phyloP scores from a whole-genome alignment of 2,329 filamentous ascomycete genomes.

The Metarhizium brunneum region DNA sequence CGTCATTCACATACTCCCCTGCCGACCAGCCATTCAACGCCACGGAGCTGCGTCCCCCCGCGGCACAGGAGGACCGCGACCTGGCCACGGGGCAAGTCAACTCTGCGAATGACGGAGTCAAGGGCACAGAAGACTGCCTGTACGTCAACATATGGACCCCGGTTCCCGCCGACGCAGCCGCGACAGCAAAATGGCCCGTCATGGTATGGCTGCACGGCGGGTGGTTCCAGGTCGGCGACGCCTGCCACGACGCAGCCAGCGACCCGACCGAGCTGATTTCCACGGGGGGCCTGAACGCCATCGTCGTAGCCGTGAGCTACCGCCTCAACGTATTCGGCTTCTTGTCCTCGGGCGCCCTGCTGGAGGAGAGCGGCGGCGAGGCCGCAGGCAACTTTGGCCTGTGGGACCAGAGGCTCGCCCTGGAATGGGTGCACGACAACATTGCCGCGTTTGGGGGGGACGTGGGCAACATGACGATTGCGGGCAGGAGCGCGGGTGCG shows the following conservation, averaged over 20 bases:
- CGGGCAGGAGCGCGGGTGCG: slow-evolving; percentile 33
- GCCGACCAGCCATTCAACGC: slow-evolving; percentile 24
- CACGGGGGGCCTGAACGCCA: slow-evolving; percentile 23
- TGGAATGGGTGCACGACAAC: slow-evolving; percentile 41
- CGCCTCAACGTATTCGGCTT: slow-evolving; percentile 36
- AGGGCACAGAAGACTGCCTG: slow-evolving; percentile 34
- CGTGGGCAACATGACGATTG: slow-evolving; percentile 32
- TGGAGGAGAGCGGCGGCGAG: slow-evolving; percentile 12
- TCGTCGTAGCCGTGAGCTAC: slow-evolving; percentile 29
- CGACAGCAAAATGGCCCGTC: slow-evolving; percentile 18
- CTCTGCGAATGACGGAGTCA: slow-evolving; percentile 6
- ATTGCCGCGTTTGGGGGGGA: slow-evolving; percentile 37
- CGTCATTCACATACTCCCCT: slow-evolving; percentile 16
- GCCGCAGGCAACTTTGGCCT: slow-evolving; percentile 30
- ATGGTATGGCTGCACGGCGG: slow-evolving; percentile 32
- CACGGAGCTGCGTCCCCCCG: slow-evolving; percentile 25
- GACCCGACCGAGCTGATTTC: slow-evolving; percentile 33
- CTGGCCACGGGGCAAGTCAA: background rate
- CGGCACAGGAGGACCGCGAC: slow-evolving; percentile 23
- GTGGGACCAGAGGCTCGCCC: slow-evolving; percentile 38
- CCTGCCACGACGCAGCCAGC: slow-evolving; percentile 30
- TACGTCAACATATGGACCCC: slow-evolving; percentile 38
- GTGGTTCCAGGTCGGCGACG: slow-evolving; percentile 37
- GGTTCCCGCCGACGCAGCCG: slow-evolving; percentile 9
- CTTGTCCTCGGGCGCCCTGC: slow-evolving; percentile 29